These are phyloP conservation scores for Pythium aquatile DNA, from an alignment of 352 stramenopile species.

Conservation along the genomic window DNA sequence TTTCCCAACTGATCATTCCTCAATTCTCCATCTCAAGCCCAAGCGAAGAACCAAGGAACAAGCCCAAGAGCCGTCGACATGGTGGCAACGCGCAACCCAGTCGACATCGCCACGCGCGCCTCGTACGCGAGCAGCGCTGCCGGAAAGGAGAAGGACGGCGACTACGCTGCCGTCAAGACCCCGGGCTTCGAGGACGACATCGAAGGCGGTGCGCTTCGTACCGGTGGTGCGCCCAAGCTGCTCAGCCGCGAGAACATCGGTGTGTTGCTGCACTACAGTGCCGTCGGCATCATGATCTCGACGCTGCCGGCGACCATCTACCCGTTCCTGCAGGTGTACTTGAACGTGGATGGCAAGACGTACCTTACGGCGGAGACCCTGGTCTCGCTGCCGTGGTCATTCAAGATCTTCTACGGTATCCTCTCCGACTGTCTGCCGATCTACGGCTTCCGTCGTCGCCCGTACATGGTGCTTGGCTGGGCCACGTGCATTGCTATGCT, in stretches of 20 bases:
- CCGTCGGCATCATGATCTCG: neutral
- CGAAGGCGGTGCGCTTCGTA: no score
- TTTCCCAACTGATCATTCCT: no score
- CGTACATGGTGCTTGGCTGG: constrained; percentile 25
- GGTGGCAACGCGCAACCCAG: no score
- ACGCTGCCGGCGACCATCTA: neutral
- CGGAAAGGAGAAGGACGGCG: no score
- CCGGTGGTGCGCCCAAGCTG: no score
- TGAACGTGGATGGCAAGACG: constrained; percentile 31
- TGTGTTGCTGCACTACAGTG: neutral
- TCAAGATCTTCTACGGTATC: constrained; percentile 35
- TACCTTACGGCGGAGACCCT: constrained; percentile 28
- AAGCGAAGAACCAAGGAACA: no score
- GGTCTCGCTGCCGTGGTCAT: constrained; percentile 31
- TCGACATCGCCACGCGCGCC: no score
- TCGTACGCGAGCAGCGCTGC: no score
- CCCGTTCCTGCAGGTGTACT: constrained; percentile 20
- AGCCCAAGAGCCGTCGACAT: no score
- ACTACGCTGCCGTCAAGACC: no score
- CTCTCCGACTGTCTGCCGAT: constrained; percentile 32
- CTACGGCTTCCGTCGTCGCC: constrained; percentile 32
- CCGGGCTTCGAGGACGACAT: no score
- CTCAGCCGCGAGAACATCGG: neutral
- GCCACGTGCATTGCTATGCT: neutral
- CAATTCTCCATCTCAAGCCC: no score